Base-by-base conservation (phyloP, 2,329 filamentous ascomycete species). In the Talaromyces islandicus region DNA sequence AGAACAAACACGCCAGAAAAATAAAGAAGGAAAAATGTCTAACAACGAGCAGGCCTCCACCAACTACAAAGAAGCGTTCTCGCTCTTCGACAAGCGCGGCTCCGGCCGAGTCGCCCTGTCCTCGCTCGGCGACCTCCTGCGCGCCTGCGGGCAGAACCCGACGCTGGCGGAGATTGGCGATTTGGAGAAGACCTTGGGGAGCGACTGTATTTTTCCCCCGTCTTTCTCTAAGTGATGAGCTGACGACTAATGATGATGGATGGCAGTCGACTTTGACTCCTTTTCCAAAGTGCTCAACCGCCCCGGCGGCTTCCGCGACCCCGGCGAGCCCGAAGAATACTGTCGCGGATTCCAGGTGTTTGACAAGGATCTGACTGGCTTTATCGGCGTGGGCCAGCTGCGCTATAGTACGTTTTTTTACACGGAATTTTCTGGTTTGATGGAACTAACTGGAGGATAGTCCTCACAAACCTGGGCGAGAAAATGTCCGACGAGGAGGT, bases 21-120 rank as follows among this genome's bases (percentile, higher is more conserved):
- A 11, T 46, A 14, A 24, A 9, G 12, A 12, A 38, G 9, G 1
- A 64, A 71, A 67, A 61, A 72, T 69, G 65, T 63, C 68, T 54
- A 62, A 62, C 67, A 67, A 61, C 64, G 70, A 73, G 41, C 84
- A 88, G 85, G 83, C 85, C 74, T 86, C 85, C 63, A 97, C 93
- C 81, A 97, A 99, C 88, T 99, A 97, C 91, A 97, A 97, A 84
- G 94, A 99, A 88, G 94, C 94, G 69, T 99, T 99, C 80, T 92
- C 92, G 71, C 90, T 99, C 76, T 99, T 97, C 83, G 94, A 99
- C 85, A 97, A 97, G 88, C 93, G 94, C 77, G 94, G 94, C 74
- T 96, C 91, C 75, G 92, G 93, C 73, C 92, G 92, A 70, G 94
- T 97, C 68, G 80, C 89, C 46, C 83, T 92, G 75, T 89, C 93